Evolutionary conservation across 768 basidiomycete species (phyloP), one percentile per base, ranked within the genome.

Genomic region (Lactarius sp.): DNA sequence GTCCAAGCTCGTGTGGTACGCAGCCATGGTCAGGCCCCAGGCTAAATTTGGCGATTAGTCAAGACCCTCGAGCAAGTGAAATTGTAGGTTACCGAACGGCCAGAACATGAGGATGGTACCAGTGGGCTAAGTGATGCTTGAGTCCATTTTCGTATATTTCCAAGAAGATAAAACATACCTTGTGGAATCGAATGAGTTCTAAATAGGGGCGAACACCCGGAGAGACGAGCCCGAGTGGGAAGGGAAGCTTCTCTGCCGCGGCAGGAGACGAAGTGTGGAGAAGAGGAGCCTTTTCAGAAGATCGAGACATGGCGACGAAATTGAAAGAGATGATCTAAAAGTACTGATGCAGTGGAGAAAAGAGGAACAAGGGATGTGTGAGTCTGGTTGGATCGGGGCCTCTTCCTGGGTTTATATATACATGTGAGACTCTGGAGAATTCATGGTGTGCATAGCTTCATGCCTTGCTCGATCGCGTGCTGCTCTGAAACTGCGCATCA

Each of bases 21-120:
- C 70, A 13, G 60, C 62, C 69, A 70, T 62, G 4, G 65, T 66
- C 27, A 70, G 36, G 14, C 62, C 66, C 70, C 70, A 70, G 4
- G 65, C 70, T 70, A 39, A 27, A 41, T 58, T 41, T n/a, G 3
- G 9, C 14, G 7, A 16, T 56, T 20, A 59, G 49, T 20, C 6
- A 37, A 41, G n/a, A 18, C 20, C 0, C 7, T 47, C 7, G 31
- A 27, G 22, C 6, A 41, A 7, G 27, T 8, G 6, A 22, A 20
- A 8, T 41, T 4, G 4, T n/a, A 12, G 46, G 53, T 61, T 12
- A 61, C 60, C 60, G n/a, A 61, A 61, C 7, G 60, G 60, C 60
- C 60, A 61, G 37, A 58, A 63, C 62, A 55, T 34, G 60, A 68
- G 60, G 33, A 68, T 66, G 18, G 65, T 68, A 7, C 66, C 66